A percentile compares a stretch with the other conserved stretches of the same genome.
Evolutionary conservation across 331 rosid species (phyloP).

Genomic region (Arachis monticola): DNA sequence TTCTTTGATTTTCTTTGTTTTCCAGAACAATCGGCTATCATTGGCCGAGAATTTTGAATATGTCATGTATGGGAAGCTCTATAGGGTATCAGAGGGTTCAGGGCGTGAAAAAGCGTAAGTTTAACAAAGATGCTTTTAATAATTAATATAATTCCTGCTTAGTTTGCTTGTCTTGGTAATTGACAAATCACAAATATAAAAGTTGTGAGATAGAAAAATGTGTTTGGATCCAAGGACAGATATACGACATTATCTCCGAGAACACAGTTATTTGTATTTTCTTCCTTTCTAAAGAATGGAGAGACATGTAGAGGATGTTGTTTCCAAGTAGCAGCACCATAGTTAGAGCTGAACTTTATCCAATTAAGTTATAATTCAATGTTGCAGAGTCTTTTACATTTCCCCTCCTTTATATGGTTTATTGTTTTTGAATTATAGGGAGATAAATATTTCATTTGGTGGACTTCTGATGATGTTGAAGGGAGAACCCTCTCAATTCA

Average conservation of each 20-base stretch:
- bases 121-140: slow-evolving; percentile 9
- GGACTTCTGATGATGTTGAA: slow-evolving; percentile 85
- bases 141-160: background rate
- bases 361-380: slow-evolving; percentile 17
- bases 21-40: slow-evolving; percentile 71
- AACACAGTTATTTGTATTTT: too few species aligned
- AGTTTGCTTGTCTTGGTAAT: slow-evolving; percentile 5
- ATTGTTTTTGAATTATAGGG: slow-evolving; percentile 48
- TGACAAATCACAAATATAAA: background rate
- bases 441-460: slow-evolving; percentile 71
- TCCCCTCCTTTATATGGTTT: background rate
- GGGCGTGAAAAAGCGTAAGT: slow-evolving; percentile 80
- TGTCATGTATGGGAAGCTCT: slow-evolving; percentile 95
- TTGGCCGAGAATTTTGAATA: slow-evolving; percentile 87
- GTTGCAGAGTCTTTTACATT: background rate
- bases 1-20: slow-evolving; percentile 16
- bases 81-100: slow-evolving; percentile 72
- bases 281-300: background rate
- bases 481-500: slow-evolving; percentile 82
- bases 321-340: background rate
- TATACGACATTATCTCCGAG: background rate
- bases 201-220: too few species aligned
- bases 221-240: background rate
- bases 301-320: background rate
- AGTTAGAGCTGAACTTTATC: slow-evolving; percentile 23